Evolutionary conservation across 2,329 filamentous ascomycete genomes (phyloP).

Genomic region (Clarireedia paspali): DNA sequence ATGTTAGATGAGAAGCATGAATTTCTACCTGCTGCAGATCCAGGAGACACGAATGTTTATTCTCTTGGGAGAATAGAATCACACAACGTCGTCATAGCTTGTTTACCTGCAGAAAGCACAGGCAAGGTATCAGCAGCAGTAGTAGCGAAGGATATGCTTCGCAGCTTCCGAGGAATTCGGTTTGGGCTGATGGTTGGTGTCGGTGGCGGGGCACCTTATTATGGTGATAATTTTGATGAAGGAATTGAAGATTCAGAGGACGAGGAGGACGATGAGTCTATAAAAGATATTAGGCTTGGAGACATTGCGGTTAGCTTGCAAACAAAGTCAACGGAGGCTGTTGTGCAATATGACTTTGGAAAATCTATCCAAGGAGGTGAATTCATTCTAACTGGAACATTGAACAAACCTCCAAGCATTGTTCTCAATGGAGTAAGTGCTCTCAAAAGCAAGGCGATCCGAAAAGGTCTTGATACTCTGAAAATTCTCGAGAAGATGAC

Average conservation of each 20-base stretch:
- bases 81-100: conserved; percentile 19
- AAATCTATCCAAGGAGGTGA: conserved; percentile 7
- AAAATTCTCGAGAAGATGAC: neutral
- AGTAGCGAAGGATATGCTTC: conserved; percentile 22
- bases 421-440: neutral
- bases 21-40: conserved; percentile 11
- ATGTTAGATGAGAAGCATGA: conserved; percentile 17
- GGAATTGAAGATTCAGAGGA: neutral
- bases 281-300: conserved; percentile 13
- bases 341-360: conserved; percentile 25
- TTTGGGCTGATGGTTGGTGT: conserved; percentile 39
- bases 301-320: conserved; percentile 14
- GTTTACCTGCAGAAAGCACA: conserved; percentile 14
- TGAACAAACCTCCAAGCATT: conserved; percentile 1
- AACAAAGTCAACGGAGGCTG: conserved; percentile 10
- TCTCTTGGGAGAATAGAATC: conserved; percentile 11
- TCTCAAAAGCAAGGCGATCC: neutral
- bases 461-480: neutral
- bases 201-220: conserved; percentile 25
- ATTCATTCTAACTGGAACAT: neutral
- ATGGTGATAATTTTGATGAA: conserved; percentile 10
- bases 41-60: conserved; percentile 15
- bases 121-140: conserved; percentile 29
- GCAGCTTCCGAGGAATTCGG: conserved; percentile 29
- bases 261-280: conserved; percentile 4